Percentiles rank a stretch among this genome's conserved stretches.
Conservation (phyloP, 345 rosid genomes). For the Isatis tinctoria region DNA sequence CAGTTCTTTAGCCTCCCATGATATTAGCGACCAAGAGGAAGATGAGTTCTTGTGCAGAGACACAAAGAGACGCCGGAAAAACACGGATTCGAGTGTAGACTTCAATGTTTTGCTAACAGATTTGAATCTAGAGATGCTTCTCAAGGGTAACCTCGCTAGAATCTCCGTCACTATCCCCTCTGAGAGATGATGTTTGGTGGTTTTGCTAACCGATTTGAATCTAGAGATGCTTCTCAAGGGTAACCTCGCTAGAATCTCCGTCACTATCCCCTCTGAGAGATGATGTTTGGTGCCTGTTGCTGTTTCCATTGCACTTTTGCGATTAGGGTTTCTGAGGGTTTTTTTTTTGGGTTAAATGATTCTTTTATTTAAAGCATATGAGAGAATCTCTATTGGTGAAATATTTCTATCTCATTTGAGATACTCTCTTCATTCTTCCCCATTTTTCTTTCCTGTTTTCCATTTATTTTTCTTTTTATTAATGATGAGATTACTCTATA, state of each 20-base stretch:
- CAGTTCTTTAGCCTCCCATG: too few species aligned
- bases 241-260: not conserved
- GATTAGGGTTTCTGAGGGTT: too few species aligned
- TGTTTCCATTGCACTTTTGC: not conserved
- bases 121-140: not conserved
- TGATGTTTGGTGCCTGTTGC: not conserved
- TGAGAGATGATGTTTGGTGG: too few species aligned
- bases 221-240: not conserved
- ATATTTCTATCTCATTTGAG: too few species aligned
- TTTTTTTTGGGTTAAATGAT: too few species aligned
- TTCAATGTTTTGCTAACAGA: not conserved
- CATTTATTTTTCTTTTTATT: too few species aligned
- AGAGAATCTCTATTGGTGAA: too few species aligned
- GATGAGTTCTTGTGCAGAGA: not conserved
- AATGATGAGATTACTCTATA: too few species aligned
- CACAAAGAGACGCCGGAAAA: not conserved
- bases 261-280: not conserved
- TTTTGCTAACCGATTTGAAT: not conserved
- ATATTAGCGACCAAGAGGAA: not conserved
- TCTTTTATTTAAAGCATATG: too few species aligned
- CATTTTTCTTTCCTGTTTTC: too few species aligned
- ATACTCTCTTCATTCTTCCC: too few species aligned
- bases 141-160: not conserved
- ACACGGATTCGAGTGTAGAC: not conserved
- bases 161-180: not conserved